Conservation (phyloP, 2,329 filamentous ascomycete genomes). For the Escovopsis sp. region DNA sequence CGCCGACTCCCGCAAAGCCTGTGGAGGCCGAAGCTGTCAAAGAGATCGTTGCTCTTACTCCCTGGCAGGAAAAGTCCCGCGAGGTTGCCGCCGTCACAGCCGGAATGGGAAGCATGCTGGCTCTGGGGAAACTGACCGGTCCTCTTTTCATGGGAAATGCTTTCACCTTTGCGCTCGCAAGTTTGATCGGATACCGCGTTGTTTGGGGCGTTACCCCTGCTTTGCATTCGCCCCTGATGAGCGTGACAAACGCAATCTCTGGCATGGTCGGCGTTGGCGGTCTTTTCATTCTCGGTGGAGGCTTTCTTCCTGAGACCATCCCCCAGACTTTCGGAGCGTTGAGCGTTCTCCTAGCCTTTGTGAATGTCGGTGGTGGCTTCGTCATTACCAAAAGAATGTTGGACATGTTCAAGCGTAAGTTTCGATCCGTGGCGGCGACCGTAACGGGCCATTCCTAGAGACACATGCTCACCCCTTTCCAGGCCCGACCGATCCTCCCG, state of each 20-base stretch:
- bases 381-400: slow-evolving; percentile 89
- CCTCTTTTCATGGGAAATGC: slow-evolving; percentile 79
- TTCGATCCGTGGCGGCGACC: no score
- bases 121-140: slow-evolving; percentile 65
- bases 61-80: slow-evolving; percentile 65
- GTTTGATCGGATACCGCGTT: slow-evolving; percentile 73
- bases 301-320: slow-evolving; percentile 59
- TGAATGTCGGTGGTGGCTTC: slow-evolving; percentile 79
- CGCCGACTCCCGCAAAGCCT: slow-evolving; percentile 32
- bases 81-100: slow-evolving; percentile 62
- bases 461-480: slow-evolving; percentile 6
- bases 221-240: slow-evolving; percentile 80
- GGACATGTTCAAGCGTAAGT: slow-evolving; percentile 68
- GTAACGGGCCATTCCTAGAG: no score
- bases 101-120: slow-evolving; percentile 61
- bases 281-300: slow-evolving; percentile 77
- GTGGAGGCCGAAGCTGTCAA: slow-evolving; percentile 28
- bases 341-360: slow-evolving; percentile 72
- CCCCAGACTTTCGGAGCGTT: slow-evolving; percentile 64
- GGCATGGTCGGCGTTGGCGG: slow-evolving; percentile 84
- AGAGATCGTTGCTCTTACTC: slow-evolving; percentile 53
- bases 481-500: slow-evolving; percentile 69
- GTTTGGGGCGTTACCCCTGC: slow-evolving; percentile 79
- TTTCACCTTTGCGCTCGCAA: slow-evolving; percentile 72
- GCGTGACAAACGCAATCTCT: slow-evolving; percentile 83